These are phyloP conservation scores for Hemisphaericaspora xylanilytica DNA, from an alignment of 1,139 yeast species.

Conservation along the genomic window DNA sequence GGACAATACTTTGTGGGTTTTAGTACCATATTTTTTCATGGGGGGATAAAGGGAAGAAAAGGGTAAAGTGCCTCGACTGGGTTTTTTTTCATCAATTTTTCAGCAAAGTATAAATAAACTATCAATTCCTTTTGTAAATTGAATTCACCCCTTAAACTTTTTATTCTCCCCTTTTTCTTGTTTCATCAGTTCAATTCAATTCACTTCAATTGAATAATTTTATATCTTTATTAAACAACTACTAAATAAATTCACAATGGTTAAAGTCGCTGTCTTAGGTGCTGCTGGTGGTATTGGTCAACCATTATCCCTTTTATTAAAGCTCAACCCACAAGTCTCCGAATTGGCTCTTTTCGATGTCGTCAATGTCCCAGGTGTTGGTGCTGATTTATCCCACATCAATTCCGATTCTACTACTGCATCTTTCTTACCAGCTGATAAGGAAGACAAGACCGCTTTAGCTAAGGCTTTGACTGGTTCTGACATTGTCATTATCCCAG, in stretches of 20 bases:
- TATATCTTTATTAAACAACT: background rate
- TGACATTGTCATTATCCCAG: conserved; percentile 92
- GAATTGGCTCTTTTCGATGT: conserved; percentile 87
- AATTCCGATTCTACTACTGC: conserved; percentile 83
- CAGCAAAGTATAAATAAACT: background rate
- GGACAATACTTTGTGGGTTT: too few relatives aligned
- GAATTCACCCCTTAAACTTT: background rate
- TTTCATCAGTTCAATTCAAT: conserved; percentile 3
- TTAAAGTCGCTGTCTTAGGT: conserved; percentile 85
- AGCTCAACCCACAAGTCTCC: conserved; percentile 82
- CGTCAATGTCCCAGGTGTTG: conserved; percentile 95
- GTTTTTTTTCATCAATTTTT: background rate
- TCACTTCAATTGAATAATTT: conserved; percentile 6
- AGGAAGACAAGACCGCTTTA: conserved; percentile 74
- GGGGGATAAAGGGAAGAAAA: too few relatives aligned
- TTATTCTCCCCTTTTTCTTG: background rate
- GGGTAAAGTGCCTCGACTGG: background rate
- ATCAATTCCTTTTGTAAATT: background rate
- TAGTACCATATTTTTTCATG: background rate
- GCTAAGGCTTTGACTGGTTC: conserved; percentile 73
- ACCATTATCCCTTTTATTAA: conserved; percentile 87
- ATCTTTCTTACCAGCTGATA: conserved; percentile 71
- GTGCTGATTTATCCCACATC: conserved; percentile 92
- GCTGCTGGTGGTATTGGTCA: conserved; percentile 99
- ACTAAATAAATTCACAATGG: conserved; percentile 22